Conservation (phyloP, 2,329 filamentous ascomycete genomes). For the Fusarium multiceps region DNA sequence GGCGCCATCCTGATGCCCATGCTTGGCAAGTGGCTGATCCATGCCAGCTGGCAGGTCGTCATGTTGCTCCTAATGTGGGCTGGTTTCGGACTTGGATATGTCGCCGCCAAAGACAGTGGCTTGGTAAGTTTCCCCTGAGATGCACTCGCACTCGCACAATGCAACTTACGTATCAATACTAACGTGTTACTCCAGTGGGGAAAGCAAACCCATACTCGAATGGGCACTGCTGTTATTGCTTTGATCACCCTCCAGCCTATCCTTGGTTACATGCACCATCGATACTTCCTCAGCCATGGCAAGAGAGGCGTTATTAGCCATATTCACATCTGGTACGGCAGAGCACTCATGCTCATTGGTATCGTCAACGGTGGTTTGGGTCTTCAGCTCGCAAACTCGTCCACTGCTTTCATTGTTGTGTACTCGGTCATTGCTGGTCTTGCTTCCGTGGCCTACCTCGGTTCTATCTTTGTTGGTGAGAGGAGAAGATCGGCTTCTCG, state of each 20-base stretch:
- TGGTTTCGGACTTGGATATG: constrained; percentile 68
- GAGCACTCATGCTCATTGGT: constrained; percentile 66
- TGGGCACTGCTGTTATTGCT: constrained; percentile 66
- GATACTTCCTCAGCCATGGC: constrained; percentile 60
- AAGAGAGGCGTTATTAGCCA: constrained; percentile 64
- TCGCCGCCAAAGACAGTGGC: constrained; percentile 55
- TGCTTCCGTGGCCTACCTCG: constrained; percentile 59
- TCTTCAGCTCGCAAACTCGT: constrained; percentile 60
- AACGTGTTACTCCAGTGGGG: constrained; percentile 58
- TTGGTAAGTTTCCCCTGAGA: constrained; percentile 54
- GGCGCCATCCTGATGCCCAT: constrained; percentile 71
- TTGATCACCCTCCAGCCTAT: constrained; percentile 68
- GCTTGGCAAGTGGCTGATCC: constrained; percentile 67
- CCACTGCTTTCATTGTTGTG: constrained; percentile 58
- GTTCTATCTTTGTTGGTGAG: constrained; percentile 37
- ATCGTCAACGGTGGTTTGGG: constrained; percentile 74
- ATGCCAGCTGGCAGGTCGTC: constrained; percentile 66
- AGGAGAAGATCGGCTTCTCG: constrained; percentile 25
- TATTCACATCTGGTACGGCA: constrained; percentile 72
- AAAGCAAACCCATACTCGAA: constrained; percentile 62
- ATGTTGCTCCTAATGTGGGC: constrained; percentile 68
- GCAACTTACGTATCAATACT: constrained; percentile 5
- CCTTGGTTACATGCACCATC: constrained; percentile 69
- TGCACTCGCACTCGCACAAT: constrained; percentile 9
- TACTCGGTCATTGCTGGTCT: constrained; percentile 68